Evolutionary conservation across 495 filamentous ascomycete species (phyloP).

Genomic region (Penicillium silybi): DNA sequence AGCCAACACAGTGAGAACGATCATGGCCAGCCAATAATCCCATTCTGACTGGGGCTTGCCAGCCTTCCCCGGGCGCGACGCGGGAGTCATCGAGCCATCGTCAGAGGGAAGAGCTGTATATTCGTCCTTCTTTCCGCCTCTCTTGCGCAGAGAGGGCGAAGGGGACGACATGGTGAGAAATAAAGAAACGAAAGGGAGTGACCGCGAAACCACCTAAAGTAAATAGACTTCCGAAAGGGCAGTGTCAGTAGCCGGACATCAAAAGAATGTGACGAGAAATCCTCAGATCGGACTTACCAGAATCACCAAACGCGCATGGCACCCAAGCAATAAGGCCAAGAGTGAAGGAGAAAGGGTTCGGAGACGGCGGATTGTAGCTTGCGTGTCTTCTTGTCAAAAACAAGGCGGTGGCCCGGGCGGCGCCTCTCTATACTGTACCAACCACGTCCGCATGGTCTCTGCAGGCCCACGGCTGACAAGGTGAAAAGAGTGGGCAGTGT

Average conservation of each 20-base stretch:
- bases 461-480: no score
- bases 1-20: conserved; percentile 73
- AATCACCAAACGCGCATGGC: conserved; percentile 29
- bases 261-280: not conserved
- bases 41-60: conserved; percentile 54
- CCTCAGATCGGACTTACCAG: conserved; percentile 15
- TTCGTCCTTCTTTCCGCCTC: conserved; percentile 45
- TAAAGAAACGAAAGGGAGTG: conserved; percentile 24
- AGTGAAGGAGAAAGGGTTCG: conserved; percentile 9
- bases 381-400: conserved; percentile 14
- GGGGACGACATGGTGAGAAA: conserved; percentile 37
- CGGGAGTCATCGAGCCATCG: conserved; percentile 21
- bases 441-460: not conserved
- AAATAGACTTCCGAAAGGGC: conserved; percentile 26
- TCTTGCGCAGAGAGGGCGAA: conserved; percentile 48
- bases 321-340: conserved; percentile 14
- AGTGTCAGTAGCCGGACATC: conserved; percentile 8
- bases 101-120: conserved; percentile 29
- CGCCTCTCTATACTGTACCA: conserved; percentile 5
- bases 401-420: conserved; percentile 16
- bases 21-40: conserved; percentile 80
- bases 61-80: conserved; percentile 8
- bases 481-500: no score
- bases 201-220: conserved; percentile 35
- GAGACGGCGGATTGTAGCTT: conserved; percentile 4